Evolutionary conservation across 179 eudicot genomes (phyloP).

Genomic region (Spergularia azorica): DNA sequence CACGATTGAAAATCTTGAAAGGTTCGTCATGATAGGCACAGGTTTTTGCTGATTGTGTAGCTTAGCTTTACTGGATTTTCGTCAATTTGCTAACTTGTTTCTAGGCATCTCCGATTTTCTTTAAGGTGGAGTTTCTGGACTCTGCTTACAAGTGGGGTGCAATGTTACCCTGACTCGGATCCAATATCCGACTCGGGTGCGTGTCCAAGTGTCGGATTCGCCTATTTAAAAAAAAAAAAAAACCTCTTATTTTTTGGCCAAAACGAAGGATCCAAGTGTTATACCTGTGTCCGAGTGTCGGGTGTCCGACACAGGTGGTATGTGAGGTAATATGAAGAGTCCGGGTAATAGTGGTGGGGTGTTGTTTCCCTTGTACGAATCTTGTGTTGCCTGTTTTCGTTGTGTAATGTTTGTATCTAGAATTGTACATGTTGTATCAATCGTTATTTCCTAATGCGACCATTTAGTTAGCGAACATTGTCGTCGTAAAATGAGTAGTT

Average conservation of each 20-base stretch:
- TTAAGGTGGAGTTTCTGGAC: constrained; percentile 4
- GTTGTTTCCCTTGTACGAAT: neutral
- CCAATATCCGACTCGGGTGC: too few species aligned
- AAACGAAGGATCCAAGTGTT: too few species aligned
- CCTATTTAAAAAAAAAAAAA: too few species aligned
- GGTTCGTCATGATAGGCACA: constrained; percentile 33
- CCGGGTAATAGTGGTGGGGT: neutral
- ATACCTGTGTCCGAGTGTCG: too few species aligned
- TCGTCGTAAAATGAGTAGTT: too few species aligned
- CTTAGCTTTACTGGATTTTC: constrained; percentile 12
- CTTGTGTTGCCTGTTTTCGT: neutral
- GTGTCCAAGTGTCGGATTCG: too few species aligned
- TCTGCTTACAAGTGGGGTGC: neutral
- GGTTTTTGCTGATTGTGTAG: constrained; percentile 17
- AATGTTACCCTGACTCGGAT: too few species aligned
- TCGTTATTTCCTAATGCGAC: neutral
- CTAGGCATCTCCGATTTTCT: neutral
- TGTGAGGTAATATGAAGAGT: too few species aligned
- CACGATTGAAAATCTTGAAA: constrained; percentile 63
- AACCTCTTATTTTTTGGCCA: too few species aligned
- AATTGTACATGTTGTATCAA: constrained; percentile 17
- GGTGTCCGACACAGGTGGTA: too few species aligned
- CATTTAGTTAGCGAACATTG: too few species aligned
- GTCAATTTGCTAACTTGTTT: constrained; percentile 10
- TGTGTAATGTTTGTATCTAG: constrained; percentile 6